Percentiles rank a stretch among this genome's conserved stretches.
These are phyloP conservation scores for Avena insularis DNA, from an alignment of 176 grass and related monocot genomes.

Conservation along the genomic window DNA sequence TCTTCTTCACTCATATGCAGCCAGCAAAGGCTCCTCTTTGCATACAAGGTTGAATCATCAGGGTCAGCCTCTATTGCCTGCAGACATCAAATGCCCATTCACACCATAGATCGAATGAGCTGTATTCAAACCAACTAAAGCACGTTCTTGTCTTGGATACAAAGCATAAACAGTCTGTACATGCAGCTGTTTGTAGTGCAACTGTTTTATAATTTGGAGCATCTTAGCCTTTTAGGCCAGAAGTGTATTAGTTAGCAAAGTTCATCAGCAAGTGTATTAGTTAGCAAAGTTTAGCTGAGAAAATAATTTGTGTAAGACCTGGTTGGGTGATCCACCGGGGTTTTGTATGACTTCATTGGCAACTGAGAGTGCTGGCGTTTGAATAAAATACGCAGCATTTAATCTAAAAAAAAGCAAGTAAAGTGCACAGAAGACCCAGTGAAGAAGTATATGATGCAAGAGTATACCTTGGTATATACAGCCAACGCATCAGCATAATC, in stretches of 20 bases:
- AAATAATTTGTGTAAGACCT: no score
- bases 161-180: neutral
- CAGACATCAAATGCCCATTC: neutral
- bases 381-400: no score
- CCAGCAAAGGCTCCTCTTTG: constrained; percentile 7
- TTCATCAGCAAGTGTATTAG: neutral
- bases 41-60: constrained; percentile 6
- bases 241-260: neutral
- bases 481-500: neutral
- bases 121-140: neutral
- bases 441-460: neutral
- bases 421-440: neutral
- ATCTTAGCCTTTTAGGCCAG: neutral
- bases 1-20: neutral
- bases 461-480: neutral
- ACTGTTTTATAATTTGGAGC: neutral
- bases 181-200: neutral
- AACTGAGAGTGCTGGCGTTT: no score
- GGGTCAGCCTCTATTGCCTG: neutral
- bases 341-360: no score
- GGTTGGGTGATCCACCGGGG: no score
- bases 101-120: neutral
- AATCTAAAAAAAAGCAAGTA: no score
- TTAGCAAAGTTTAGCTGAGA: no score
- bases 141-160: neutral